Base-by-base conservation (phyloP, 495 filamentous ascomycete species). In the Stereocaulon alpinum region DNA sequence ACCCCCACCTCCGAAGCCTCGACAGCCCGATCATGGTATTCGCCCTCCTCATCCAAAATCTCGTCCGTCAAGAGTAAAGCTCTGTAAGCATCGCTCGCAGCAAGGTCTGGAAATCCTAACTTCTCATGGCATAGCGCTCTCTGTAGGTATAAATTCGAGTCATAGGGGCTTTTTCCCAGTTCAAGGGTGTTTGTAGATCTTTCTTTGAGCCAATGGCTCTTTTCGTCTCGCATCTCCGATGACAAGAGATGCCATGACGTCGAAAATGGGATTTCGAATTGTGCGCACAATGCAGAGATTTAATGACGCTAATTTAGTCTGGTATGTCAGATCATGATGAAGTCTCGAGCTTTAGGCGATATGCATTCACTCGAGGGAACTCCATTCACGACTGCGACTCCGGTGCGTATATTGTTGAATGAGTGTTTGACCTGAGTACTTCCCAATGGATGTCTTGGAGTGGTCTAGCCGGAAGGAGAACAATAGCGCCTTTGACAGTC, bases 71-170 rank as follows among this genome's bases (percentile, higher is more conserved):
- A 74, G 12, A 95, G 81, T 2, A 98, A 79, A 2, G 91, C 89
- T 44, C 87, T 84, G 69, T 98, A 97, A 2, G 89, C 88, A 71
- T 96, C 93, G 43, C 89, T 89, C 29, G 86, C 86, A 4, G 89
- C 89, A 17, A 98, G 78, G 70, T 98, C 93, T 2, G 88, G 89
- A 70, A 93, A 96, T 40, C 83, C 87, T 34, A 96, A 80, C 56
- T 83, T 70, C 42, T 84, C 76, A 70, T 96, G 83, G 32, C 84
- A 74, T 32, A 79, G 70, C 30, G 89, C 87, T 29, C 91, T 81
- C 60, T 83, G 74, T 44, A 95, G 74, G 66, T 92, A 89, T 18
- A 83, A 75, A 55, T 86, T 77, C n/a, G 89, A 75, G 65, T 90
- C 86, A 70, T 96, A 93, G 4, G 91, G 88, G 34, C 78, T 67